These are phyloP conservation scores for Annulohypoxylon nitens DNA, from an alignment of 495 filamentous ascomycete species.

Conservation along the genomic window DNA sequence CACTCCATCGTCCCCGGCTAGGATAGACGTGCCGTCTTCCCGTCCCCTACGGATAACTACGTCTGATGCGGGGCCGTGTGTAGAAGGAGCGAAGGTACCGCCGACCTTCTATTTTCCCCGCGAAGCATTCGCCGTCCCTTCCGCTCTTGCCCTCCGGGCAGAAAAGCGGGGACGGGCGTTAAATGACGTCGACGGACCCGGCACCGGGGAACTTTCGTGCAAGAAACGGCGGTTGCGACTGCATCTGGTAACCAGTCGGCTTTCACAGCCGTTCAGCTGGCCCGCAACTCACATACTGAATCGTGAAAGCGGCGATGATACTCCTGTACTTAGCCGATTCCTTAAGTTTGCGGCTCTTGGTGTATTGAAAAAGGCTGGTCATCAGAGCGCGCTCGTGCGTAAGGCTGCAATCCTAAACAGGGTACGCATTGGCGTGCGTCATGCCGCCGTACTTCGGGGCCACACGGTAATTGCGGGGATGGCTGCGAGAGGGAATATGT, in stretches of 20 bases:
- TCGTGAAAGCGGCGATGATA: slow-evolving; percentile 64
- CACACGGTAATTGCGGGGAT: slow-evolving; percentile 46
- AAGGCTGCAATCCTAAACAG: slow-evolving; percentile 70
- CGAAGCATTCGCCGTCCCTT: slow-evolving; percentile 11
- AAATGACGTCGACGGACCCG: slow-evolving; percentile 73
- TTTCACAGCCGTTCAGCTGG: slow-evolving; percentile 75
- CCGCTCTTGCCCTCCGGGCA: slow-evolving; percentile 29
- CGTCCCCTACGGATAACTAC: background rate
- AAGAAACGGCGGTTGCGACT: slow-evolving; percentile 77
- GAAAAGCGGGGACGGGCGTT: slow-evolving; percentile 69
- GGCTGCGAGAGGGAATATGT: slow-evolving; percentile 41
- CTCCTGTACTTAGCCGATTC: slow-evolving; percentile 62
- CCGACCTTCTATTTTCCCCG: slow-evolving; percentile 41
- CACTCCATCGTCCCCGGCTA: background rate
- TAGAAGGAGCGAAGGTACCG: slow-evolving; percentile 4
- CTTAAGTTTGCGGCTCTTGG: slow-evolving; percentile 58
- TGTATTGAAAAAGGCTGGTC: slow-evolving; percentile 45
- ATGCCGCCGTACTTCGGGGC: slow-evolving; percentile 44
- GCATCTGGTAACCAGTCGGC: slow-evolving; percentile 74
- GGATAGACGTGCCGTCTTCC: background rate
- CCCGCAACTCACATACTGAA: slow-evolving; percentile 77
- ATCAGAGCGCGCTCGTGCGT: slow-evolving; percentile 56
- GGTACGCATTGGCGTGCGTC: slow-evolving; percentile 57
- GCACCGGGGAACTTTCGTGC: slow-evolving; percentile 61
- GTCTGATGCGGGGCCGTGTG: background rate